Conservation (phyloP, 2,329 filamentous ascomycete species). For the Camillea tinctor region DNA sequence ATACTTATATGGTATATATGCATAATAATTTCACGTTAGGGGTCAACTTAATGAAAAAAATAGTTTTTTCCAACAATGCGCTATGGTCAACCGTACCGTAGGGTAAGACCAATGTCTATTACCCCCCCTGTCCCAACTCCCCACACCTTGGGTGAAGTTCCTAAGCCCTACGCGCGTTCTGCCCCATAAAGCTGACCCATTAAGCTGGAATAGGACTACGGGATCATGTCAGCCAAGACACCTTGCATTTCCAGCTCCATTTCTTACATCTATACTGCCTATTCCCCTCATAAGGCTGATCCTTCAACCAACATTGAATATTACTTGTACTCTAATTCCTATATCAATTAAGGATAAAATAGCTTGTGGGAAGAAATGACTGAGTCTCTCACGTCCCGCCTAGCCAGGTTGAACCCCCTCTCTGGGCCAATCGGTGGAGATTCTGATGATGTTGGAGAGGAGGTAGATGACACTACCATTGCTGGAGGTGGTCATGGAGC, state of each 20-base stretch:
- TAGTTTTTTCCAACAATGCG: no score
- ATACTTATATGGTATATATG: no score
- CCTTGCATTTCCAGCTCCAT: neutral
- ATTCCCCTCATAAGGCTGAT: constrained; percentile 14
- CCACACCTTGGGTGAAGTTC: neutral
- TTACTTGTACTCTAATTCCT: constrained; percentile 5
- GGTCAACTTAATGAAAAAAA: no score
- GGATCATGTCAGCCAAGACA: constrained; percentile 3
- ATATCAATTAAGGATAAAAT: constrained; percentile 1
- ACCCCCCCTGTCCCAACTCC: neutral
- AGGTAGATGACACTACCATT: constrained; percentile 48
- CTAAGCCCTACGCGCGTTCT: neutral
- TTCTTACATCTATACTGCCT: constrained; percentile 1
- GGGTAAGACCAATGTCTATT: no score
- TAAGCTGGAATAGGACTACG: neutral
- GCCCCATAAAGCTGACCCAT: neutral
- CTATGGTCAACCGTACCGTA: no score
- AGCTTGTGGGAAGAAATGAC: constrained; percentile 15
- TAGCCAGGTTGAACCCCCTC: constrained; percentile 42
- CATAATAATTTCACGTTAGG: no score
- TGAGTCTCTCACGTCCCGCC: constrained; percentile 24
- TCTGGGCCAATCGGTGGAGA: constrained; percentile 25
- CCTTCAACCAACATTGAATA: constrained; percentile 9
- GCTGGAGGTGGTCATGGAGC: constrained; percentile 59
- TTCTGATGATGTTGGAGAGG: constrained; percentile 52